Conservation (phyloP, 2,329 filamentous ascomycete species). For the Penicillium thymicola region DNA sequence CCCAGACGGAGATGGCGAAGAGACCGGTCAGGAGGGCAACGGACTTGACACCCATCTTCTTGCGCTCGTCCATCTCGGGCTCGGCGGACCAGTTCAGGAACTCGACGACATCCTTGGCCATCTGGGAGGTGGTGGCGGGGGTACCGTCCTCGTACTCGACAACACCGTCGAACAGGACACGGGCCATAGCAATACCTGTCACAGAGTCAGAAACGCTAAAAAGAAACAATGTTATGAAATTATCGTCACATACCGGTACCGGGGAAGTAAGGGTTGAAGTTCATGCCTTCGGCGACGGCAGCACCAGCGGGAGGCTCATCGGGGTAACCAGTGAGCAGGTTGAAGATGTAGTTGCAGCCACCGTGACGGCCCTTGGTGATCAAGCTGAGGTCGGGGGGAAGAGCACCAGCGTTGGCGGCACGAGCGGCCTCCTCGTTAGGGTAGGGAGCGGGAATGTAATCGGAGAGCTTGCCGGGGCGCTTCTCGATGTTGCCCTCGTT, state of each 20-base stretch:
- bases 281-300: constrained; percentile 79
- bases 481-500: constrained; percentile 98
- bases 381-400: constrained; percentile 94
- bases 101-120: constrained; percentile 99
- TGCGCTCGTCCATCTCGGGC: constrained; percentile 98
- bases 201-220: constrained; percentile 14
- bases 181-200: constrained; percentile 84
- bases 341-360: constrained; percentile 98
- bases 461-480: constrained; percentile 95
- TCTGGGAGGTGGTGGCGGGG: constrained; percentile 91
- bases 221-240: background rate
- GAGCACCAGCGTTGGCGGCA: constrained; percentile 95
- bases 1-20: constrained; percentile 87
- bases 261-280: constrained; percentile 99
- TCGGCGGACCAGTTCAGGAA: constrained; percentile 99
- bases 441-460: constrained; percentile 93
- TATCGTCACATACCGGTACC: constrained; percentile 66
- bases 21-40: constrained; percentile 74
- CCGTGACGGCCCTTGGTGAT: constrained; percentile 98
- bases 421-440: constrained; percentile 99
- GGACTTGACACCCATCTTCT: constrained; percentile 99
- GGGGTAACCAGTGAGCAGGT: constrained; percentile 91
- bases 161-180: constrained; percentile 94
- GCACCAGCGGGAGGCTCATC: constrained; percentile 93
- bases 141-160: constrained; percentile 98